These are phyloP conservation scores for Paragyromitra xinjiangensis DNA, from an alignment of 495 filamentous ascomycete species.

Conservation along the genomic window DNA sequence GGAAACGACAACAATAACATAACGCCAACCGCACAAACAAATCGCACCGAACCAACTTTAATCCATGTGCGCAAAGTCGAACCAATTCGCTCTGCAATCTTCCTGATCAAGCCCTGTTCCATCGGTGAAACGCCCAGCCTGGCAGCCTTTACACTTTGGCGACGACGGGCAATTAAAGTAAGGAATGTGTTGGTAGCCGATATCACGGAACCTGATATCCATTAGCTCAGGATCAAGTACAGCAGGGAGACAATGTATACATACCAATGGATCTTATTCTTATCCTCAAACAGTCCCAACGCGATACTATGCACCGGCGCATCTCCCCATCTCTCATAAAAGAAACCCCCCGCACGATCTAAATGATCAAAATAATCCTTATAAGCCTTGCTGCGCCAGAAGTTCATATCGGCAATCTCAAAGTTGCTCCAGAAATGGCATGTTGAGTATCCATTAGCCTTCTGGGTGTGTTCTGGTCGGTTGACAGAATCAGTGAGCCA, in stretches of 20 bases:
- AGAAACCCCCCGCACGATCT: conserved; percentile 94
- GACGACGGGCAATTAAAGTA: conserved; percentile 99
- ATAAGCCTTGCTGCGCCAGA: conserved; percentile 92
- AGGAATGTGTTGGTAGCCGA: conserved; percentile 97
- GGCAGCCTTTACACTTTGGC: conserved; percentile 90
- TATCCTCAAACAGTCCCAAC: conserved; percentile 91
- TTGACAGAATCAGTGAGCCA: conserved; percentile 84
- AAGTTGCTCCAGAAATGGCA: conserved; percentile 99
- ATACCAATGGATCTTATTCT: conserved; percentile 92
- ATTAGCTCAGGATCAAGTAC: background rate
- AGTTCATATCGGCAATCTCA: conserved; percentile 93
- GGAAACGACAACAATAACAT: conserved; percentile 21
- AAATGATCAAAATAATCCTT: conserved; percentile 96
- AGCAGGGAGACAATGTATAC: conserved; percentile 54
- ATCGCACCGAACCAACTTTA: conserved; percentile 58
- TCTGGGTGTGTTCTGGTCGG: conserved; percentile 79
- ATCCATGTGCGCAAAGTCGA: conserved; percentile 88
- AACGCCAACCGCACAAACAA: conserved; percentile 19
- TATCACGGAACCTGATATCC: conserved; percentile 88
- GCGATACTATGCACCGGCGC: conserved; percentile 97
- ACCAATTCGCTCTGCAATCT: conserved; percentile 96
- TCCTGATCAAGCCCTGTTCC: conserved; percentile 86
- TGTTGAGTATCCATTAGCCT: conserved; percentile 93
- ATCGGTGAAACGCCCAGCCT: conserved; percentile 83
- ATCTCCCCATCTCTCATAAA: conserved; percentile 99